These are phyloP conservation scores for Claviceps sp. DNA, from an alignment of 2,329 filamentous ascomycete species.

Conservation along the genomic window DNA sequence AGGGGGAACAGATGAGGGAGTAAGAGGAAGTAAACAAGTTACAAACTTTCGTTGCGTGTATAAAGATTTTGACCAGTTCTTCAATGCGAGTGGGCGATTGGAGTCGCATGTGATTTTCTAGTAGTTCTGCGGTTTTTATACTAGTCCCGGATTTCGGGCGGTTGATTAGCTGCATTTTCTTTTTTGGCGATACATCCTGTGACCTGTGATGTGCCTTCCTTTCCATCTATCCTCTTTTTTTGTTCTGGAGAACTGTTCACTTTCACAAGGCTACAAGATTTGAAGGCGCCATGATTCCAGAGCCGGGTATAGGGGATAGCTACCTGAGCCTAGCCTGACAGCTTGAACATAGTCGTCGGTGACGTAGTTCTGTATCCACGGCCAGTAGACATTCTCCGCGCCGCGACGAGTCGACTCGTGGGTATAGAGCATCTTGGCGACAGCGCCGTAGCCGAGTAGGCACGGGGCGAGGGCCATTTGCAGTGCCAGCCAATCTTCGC, in stretches of 20 bases:
- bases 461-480: conserved; percentile 79
- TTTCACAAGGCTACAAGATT: no score
- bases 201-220: not conserved
- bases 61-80: conserved; percentile 71
- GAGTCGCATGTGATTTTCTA: conserved; percentile 61
- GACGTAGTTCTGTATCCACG: conserved; percentile 84
- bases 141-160: not conserved
- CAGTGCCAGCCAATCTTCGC: conserved; percentile 76
- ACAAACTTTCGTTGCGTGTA: conserved; percentile 73
- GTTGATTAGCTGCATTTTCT: not conserved
- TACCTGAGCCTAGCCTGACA: conserved; percentile 57
- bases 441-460: conserved; percentile 74
- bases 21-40: conserved; percentile 10
- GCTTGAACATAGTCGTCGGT: conserved; percentile 66
- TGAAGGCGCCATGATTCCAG: no score
- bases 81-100: conserved; percentile 67
- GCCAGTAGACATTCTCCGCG: conserved; percentile 64
- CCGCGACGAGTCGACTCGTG: conserved; percentile 44
- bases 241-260: not conserved
- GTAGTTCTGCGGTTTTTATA: conserved; percentile 36
- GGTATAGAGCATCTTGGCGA: conserved; percentile 56
- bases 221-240: not conserved
- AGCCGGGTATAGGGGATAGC: conserved; percentile 12
- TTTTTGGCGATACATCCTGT: not conserved
- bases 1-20: not conserved